Evolutionary conservation across 2,329 filamentous ascomycete species (phyloP), one percentile per base, ranked within the genome.

Genomic region (Neurospora sp.): DNA sequence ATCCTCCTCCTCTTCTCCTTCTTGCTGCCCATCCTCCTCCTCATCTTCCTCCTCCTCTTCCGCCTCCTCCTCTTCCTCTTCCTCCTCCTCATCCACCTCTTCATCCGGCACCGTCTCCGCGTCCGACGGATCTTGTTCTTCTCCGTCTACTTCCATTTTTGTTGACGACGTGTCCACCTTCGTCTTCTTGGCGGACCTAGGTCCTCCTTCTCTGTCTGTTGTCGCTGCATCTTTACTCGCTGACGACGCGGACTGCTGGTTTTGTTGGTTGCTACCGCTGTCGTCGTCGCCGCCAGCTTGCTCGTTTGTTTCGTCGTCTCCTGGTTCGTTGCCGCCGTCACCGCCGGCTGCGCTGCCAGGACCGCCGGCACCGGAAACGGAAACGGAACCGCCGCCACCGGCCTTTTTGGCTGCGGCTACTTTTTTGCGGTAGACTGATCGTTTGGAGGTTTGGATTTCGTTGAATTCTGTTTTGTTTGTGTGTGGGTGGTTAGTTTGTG

Each of bases 391-490:
- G 33, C 33, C 76, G 46, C 76, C 76, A 43, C 77, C 75, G 15
- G 76, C 79, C 68, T 80, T 81, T 79, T 91, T 92, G 68, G 89
- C 87, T 68, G 88, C 89, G 42, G 89, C 88, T 19, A 90, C 86
- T 75, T 90, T 91, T 75, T 89, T 87, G 68, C 90, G 86, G 80
- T 93, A 92, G 17, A 86, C 88, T 74, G 89, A 92, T 68, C 91
- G 89, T 81, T 93, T 93, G 70, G 90, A 89, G 23, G 89, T 88
- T 78, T 93, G 90, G 70, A 89, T 87, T 73, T 90, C 86, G 77
- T 89, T 91, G 83, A 91, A 93, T 78, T n/a, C n/a, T n/a, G n/a
- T n/a, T n/a, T n/a, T n/a, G n/a, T n/a, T n/a, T n/a, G n/a, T 23
- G n/a, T 66, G 40, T 38, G 43, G 46, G 38, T 23, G 67, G 23